phyloP scores from a whole-genome alignment of 2,329 filamentous ascomycete genomes.

The Sclerotinia borealis region DNA sequence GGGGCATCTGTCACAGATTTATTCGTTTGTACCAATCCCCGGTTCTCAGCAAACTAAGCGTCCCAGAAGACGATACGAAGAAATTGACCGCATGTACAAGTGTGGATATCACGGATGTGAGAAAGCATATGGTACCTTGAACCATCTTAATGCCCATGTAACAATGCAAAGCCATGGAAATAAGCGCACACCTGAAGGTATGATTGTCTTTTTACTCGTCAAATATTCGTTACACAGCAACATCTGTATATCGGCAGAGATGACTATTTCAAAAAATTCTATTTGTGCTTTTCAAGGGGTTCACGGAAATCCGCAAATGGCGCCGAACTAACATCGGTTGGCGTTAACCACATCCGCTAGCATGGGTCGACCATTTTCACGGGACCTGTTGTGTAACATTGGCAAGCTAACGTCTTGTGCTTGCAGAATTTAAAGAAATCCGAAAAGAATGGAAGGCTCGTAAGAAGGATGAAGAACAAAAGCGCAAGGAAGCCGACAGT shows the following conservation, averaged over 20 bases:
- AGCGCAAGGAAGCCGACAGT: conserved; percentile 86
- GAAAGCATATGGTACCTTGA: conserved; percentile 95
- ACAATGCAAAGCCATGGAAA: conserved; percentile 97
- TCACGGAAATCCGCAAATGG: conserved; percentile 34
- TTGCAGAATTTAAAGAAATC: conserved; percentile 88
- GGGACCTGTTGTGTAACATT: conserved; percentile 30
- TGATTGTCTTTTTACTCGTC: conserved; percentile 31
- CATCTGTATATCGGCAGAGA: neutral
- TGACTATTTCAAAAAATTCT: neutral
- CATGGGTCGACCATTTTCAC: conserved; percentile 34
- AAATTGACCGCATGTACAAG: conserved; percentile 99
- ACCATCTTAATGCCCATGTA: conserved; percentile 95
- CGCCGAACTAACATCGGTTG: conserved; percentile 46
- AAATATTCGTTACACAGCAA: neutral
- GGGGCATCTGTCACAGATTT: conserved; percentile 67
- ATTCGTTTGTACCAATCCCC: conserved; percentile 95
- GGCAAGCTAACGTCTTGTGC: conserved; percentile 24
- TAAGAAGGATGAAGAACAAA: conserved; percentile 96
- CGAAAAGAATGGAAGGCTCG: conserved; percentile 98
- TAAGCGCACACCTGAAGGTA: conserved; percentile 97
- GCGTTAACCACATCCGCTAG: conserved; percentile 37
- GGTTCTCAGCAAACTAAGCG: conserved; percentile 97
- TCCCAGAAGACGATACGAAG: conserved; percentile 86
- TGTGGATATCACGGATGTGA: conserved; percentile 98
- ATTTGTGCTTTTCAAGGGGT: neutral